Evolutionary conservation across 805 yeast species (phyloP), one percentile per base, ranked within the genome.

Genomic region (Ogataea methanolica): DNA sequence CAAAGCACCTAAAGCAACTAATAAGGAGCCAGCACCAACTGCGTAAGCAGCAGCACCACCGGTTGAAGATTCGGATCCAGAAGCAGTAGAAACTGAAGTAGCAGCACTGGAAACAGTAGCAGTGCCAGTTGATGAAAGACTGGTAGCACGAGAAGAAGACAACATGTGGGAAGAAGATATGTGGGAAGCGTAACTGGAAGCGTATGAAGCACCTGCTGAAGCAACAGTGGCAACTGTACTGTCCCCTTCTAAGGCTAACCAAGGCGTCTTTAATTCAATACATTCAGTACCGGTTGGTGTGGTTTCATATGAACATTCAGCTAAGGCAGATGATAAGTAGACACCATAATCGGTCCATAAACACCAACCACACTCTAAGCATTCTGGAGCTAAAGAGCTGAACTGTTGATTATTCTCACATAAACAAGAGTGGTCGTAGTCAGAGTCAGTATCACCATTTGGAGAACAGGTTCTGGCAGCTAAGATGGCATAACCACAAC

Each of bases 321-420:
- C 58, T 41, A 66, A 47, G 8, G 70, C 63, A 16, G 57, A 51
- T 6, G 58, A 45, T 40, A 68, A 58, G 55, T 53, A 66, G 2
- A 52, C 43, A 23, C 61, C 62, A 53, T 67, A 67, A 54, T 66
- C 63, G 33, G 57, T 49, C 67, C 67, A 68, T 44, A 68, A 51
- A 47, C 70, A 67, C 71, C 70, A 67, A 40, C 71, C 72, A 58
- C 72, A 68, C 33, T 60, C 67, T 47, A 67, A 57, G 58, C 72
- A 68, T 5, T 53, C 53, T 21, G 55, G 55, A 40, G 60, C 60
- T 40, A 61, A 53, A 9, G 36, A 21, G 39, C 53, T 35, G 56
- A 69, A 69, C 14, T 51, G 46, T 35, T 62, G 46, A 26, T 42
- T 62, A 0, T 45, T 39, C n/a, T 51, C 29, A 60, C 72, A 68